A percentile compares a stretch with the other conserved stretches of the same genome.
phyloP scores from a whole-genome alignment of 2,329 filamentous ascomycete species.

The Colletotrichum theobromicola region DNA sequence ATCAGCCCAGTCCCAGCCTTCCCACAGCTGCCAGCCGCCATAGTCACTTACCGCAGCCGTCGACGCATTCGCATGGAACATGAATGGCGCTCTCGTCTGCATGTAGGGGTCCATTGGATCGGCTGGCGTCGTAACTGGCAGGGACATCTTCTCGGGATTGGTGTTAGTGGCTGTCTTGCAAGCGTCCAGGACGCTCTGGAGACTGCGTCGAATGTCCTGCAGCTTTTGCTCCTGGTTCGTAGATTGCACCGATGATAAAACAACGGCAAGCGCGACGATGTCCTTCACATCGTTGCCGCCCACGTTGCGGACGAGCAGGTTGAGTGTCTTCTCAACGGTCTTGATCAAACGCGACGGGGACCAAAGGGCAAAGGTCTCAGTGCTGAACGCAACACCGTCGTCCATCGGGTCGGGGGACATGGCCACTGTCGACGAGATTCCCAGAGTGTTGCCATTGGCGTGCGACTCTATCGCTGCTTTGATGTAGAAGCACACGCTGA shows the following conservation, averaged over 20 bases:
- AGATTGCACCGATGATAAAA: slow-evolving; percentile 50
- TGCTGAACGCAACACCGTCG: slow-evolving; percentile 36
- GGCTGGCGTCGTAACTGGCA: slow-evolving; percentile 6
- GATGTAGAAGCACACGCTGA: slow-evolving; percentile 63
- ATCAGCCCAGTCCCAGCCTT: slow-evolving; percentile 40
- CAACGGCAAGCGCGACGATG: slow-evolving; percentile 52
- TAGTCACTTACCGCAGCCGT: slow-evolving; percentile 30
- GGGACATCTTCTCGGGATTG: slow-evolving; percentile 41
- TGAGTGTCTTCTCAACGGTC: slow-evolving; percentile 53
- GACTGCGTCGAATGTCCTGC: slow-evolving; percentile 45
- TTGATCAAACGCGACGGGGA: slow-evolving; percentile 43
- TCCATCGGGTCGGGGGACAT: slow-evolving; percentile 40
- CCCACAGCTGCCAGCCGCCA: slow-evolving; percentile 44
- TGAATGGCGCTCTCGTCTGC: slow-evolving; percentile 24
- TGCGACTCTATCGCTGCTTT: slow-evolving; percentile 32
- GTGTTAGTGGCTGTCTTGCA: slow-evolving; percentile 49
- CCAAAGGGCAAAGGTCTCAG: slow-evolving; percentile 45
- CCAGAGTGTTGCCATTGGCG: slow-evolving; percentile 11
- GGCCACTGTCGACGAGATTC: slow-evolving; percentile 26
- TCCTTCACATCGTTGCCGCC: slow-evolving; percentile 57
- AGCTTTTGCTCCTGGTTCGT: slow-evolving; percentile 42
- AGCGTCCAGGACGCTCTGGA: slow-evolving; percentile 48
- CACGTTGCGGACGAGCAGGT: slow-evolving; percentile 49
- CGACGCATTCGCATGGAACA: slow-evolving; percentile 34
- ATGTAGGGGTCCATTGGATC: slow-evolving; percentile 23